These are phyloP conservation scores for Salix suchowensis DNA, from an alignment of 345 rosid species.

Conservation along the genomic window DNA sequence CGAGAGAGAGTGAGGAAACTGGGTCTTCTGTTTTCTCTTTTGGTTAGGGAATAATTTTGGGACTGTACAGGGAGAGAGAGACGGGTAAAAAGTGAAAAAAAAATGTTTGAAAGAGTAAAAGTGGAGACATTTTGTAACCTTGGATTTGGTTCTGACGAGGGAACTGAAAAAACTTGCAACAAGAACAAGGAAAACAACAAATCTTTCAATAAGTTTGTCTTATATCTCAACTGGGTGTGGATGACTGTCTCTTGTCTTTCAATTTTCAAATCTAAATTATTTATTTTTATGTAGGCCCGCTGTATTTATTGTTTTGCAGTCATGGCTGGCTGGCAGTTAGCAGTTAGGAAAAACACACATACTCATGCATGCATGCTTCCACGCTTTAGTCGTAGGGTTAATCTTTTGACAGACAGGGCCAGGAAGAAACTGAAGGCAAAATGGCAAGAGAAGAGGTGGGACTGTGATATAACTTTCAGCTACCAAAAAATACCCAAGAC, in stretches of 20 bases:
- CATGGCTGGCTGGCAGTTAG: background rate
- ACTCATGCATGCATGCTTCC: background rate
- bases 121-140: background rate
- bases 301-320: background rate
- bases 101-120: background rate
- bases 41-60: conserved; percentile 48
- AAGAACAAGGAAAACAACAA: background rate
- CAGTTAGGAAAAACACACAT: background rate
- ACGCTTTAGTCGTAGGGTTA: background rate
- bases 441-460: too few relatives aligned
- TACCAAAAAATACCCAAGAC: background rate
- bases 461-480: background rate
- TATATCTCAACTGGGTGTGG: background rate
- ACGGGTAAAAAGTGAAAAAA: conserved; percentile 1
- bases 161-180: background rate
- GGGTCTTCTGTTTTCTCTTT: conserved; percentile 21
- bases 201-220: background rate
- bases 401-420: too few relatives aligned
- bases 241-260: background rate
- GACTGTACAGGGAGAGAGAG: conserved; percentile 50
- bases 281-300: background rate
- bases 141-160: background rate
- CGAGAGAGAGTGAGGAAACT: background rate
- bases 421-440: too few relatives aligned
- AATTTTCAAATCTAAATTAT: too few relatives aligned